Base-by-base conservation (phyloP, 768 basidiomycete genomes). In the Rubroboletus pulcherrimus region DNA sequence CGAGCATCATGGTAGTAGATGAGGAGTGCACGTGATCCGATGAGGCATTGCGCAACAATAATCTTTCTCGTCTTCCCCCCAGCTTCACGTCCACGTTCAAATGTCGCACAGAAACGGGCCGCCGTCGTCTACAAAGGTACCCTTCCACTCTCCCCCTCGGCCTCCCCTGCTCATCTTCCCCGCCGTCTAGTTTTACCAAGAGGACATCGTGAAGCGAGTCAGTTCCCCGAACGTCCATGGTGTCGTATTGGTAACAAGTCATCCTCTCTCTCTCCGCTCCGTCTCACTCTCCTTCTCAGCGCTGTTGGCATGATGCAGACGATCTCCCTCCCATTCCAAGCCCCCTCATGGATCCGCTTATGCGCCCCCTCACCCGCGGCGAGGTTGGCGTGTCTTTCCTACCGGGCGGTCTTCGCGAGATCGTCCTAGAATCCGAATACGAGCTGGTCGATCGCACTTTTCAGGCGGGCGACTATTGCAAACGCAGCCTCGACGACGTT, bases 231-330 rank as follows among this genome's bases (percentile, higher is more conserved):
- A 70, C 49, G 67, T 75, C 29, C 74, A 78, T 62, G 89, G 82
- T 30, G 76, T 89, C 58, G 85, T 93, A 47, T 69, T 91, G 72
- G 91, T 90, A 67, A 56, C 76, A 62, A 47, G 21, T 53, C 24
- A 31, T 30, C 30, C 40, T 26, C 21, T 31, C 21, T 54, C 24
- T 59, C 55, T 12, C 48, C 31, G 50, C 33, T 37, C 47, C 39
- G 30, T 37, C 60, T 59, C 54, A 66, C 46, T 35, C 5, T 7
- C 49, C 41, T n/a, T 38, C 49, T 9, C 66, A 94, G 92, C 83
- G 90, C 72, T 91, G 87, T 64, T 94, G 92, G 93, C 87, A 91
- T 58, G 91, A 93, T 68, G 84, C 85, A 10, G 91, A 94, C 60
- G 90, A 91, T 56, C 66, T 82, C 14, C 78, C 78, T 33, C 71